These are phyloP conservation scores for Monilinia fructicola DNA, from an alignment of 2,329 filamentous ascomycete species.

Conservation along the genomic window DNA sequence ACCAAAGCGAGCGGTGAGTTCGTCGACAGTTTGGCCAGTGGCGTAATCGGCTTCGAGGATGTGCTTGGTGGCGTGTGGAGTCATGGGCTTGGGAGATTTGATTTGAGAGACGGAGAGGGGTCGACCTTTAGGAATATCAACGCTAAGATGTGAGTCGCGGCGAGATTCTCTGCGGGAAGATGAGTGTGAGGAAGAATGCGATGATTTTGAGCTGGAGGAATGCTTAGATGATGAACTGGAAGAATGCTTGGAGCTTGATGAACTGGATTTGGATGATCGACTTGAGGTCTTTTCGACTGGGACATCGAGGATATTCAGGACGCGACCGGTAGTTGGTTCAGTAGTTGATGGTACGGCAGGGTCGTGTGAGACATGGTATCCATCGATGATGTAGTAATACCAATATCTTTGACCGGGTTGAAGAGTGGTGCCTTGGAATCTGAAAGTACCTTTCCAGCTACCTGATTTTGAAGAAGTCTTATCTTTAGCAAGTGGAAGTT, in stretches of 20 bases:
- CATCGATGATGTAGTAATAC: constrained; percentile 99
- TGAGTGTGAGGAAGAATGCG: constrained; percentile 45
- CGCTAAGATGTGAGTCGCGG: constrained; percentile 50
- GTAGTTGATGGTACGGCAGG: constrained; percentile 84
- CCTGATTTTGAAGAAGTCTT: constrained; percentile 78
- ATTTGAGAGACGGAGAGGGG: constrained; percentile 87
- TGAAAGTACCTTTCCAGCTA: constrained; percentile 94
- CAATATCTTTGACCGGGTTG: constrained; percentile 92
- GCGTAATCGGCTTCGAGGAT: constrained; percentile 81
- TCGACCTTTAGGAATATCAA: constrained; percentile 82
- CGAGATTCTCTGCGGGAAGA: constrained; percentile 45
- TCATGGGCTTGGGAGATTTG: constrained; percentile 83
- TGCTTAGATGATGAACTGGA: constrained; percentile 43
- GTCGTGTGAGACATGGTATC: constrained; percentile 97
- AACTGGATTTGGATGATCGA: constrained; percentile 46
- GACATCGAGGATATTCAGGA: constrained; percentile 96
- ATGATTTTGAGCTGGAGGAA: constrained; percentile 42
- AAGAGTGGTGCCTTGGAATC: constrained; percentile 84
- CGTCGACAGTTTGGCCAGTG: constrained; percentile 66
- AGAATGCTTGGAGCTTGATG: constrained; percentile 42
- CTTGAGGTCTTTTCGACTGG: constrained; percentile 55
- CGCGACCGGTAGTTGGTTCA: constrained; percentile 94
- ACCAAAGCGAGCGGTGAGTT: constrained; percentile 74
- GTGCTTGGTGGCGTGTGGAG: constrained; percentile 81
- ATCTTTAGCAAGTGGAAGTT: constrained; percentile 92